Conservation (phyloP, 1,139 yeast species). For the Yamadazyma pseudoaaseri region DNA sequence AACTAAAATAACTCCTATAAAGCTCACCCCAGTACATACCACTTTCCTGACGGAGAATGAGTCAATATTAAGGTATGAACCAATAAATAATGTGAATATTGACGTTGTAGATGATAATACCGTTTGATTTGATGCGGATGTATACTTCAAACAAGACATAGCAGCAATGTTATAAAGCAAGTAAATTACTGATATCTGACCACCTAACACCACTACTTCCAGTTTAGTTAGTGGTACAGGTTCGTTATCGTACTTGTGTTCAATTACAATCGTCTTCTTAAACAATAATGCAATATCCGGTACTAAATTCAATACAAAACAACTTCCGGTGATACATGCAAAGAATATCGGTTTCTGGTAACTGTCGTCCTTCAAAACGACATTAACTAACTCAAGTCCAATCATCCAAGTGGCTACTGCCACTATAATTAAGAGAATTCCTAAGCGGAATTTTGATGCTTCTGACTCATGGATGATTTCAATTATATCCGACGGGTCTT, state of each 20-base stretch:
- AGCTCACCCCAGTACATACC: constrained; percentile 43
- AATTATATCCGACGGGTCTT: constrained; percentile 37
- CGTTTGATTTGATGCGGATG: constrained; percentile 55
- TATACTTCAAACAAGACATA: constrained; percentile 43
- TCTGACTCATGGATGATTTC: constrained; percentile 49
- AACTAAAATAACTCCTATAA: constrained; percentile 48
- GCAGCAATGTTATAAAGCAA: constrained; percentile 38
- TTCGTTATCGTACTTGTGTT: constrained; percentile 8
- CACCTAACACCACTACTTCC: constrained; percentile 37
- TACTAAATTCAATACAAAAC: constrained; percentile 42
- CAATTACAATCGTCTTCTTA: neutral
- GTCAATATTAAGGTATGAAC: constrained; percentile 40
- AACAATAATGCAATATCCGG: constrained; percentile 27
- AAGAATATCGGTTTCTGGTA: constrained; percentile 50
- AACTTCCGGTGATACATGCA: constrained; percentile 46
- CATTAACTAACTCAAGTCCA: constrained; percentile 50
- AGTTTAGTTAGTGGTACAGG: constrained; percentile 20
- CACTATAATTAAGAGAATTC: constrained; percentile 38
- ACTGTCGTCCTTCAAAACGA: constrained; percentile 46
- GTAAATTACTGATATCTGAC: constrained; percentile 43
- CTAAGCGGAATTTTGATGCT: constrained; percentile 39
- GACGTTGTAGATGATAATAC: constrained; percentile 53
- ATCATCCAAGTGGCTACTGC: constrained; percentile 48
- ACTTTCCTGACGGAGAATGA: constrained; percentile 40
- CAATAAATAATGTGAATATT: constrained; percentile 48